Base-by-base conservation (phyloP, 495 filamentous ascomycete genomes). In the Bacidia rubella region DNA sequence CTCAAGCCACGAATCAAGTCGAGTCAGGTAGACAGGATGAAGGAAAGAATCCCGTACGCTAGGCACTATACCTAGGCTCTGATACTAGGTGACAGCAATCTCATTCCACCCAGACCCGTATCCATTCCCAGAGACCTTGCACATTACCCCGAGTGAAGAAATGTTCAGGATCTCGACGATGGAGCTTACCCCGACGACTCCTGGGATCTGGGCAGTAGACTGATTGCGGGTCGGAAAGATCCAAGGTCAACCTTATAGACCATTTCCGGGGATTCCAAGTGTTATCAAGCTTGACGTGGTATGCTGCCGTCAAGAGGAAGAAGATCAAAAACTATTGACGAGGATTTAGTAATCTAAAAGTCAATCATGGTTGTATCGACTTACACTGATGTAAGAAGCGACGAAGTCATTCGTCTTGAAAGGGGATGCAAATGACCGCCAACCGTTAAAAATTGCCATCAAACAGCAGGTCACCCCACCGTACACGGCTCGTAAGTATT, bases 341-440 rank as follows among this genome's bases (percentile, higher is more conserved):
- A 9, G 53, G 49, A 7, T 24, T 32, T 12, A 40, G 39, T 57
- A 20, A 45, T 29, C 12, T n/a, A 9, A 22, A 25, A 20, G 22
- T 17, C 25, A 39, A 26, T 5, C 22, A 11, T 3, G 19, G 19
- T 20, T 20, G 15, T 21, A 45, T 11, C 10, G 24, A 59, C 70
- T 64, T 62, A 74, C 71, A 23, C 70, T 69, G 40, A 75, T 69
- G 52, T 75, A 75, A 5, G 67, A 68, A 15, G 69, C 66, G 17
- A 74, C 57, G 53, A 74, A 75, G 51, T 66, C 65, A 2, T 59
- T 55, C 5, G 54, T 45, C 40, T 60, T 62, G 49, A 72, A 70
- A 0, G 68, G 71, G 2, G 71, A 54, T 46, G 74, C 70, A n/a
- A 35, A 5, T 2, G 69, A 62, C 0, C 51, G 55, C 25, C 70